Conservation (phyloP, 345 rosid genomes). For the Pelargonium nanum region DNA sequence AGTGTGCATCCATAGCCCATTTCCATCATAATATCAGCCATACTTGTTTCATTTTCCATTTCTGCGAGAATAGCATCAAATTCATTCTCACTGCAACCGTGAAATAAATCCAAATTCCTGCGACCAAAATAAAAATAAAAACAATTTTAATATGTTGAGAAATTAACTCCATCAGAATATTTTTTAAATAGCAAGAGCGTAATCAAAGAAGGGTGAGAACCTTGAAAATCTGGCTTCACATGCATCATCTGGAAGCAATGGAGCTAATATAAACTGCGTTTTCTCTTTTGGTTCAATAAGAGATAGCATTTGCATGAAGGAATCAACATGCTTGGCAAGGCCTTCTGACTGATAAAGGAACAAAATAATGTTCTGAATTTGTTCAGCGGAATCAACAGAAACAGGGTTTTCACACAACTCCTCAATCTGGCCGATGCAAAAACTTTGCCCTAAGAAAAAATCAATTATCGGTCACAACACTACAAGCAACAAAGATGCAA, state of each 20-base stretch:
- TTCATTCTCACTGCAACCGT: conserved; percentile 42
- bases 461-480: neutral
- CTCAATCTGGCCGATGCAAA: conserved; percentile 57
- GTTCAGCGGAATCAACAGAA: conserved; percentile 41
- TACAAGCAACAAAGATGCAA: neutral
- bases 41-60: conserved; percentile 65
- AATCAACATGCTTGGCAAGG: conserved; percentile 58
- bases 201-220: conserved; percentile 16
- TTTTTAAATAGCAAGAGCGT: no score
- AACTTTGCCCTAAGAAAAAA: conserved; percentile 44
- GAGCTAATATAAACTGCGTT: conserved; percentile 41
- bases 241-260: conserved; percentile 51
- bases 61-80: conserved; percentile 75
- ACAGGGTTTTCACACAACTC: conserved; percentile 39
- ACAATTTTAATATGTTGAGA: neutral
- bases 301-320: conserved; percentile 57
- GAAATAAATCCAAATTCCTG: conserved; percentile 41
- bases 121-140: neutral
- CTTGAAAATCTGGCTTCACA: conserved; percentile 45
- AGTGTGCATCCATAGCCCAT: conserved; percentile 81
- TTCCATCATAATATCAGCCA: conserved; percentile 74
- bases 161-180: neutral
- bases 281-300: conserved; percentile 42
- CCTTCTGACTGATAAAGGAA: conserved; percentile 67
- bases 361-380: conserved; percentile 60